Base-by-base conservation (phyloP, 2,329 filamentous ascomycete genomes). In the Ophiosphaerella herpotricha region DNA sequence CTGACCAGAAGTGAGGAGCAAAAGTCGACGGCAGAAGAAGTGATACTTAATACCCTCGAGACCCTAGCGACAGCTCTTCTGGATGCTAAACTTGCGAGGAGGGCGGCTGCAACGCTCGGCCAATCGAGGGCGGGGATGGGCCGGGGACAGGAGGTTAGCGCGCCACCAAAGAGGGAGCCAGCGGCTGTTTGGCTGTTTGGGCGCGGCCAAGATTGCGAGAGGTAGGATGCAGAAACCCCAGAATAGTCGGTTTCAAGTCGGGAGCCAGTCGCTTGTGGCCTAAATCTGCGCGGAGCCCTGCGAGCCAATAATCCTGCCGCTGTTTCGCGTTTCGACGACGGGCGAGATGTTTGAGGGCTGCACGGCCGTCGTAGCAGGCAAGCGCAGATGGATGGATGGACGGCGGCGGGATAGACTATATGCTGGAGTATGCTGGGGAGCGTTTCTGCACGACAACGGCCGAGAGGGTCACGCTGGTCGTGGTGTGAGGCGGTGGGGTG, bases 211-310 rank as follows among this genome's bases (percentile, higher is more conserved):
- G 57, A 60, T 58, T 59, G 66, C 58, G 59, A 57, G 61, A 60
- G 57, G 55, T 52, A 55, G 50, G 53, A 39, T 52, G 58, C 63
- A 63, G 63, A 60, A 53, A 41, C 57, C 56, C 64, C 63, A 55
- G 57, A 67, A 63, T 58, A 67, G 63, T 65, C 66, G 66, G 70
- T 73, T 73, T 73, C 70, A 73, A 66, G 55, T 66, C 50, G 43
- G 46, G 53, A 46, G 62, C 63, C 61, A 63, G 58, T 62, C 60
- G 61, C 66, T 65, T 69, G 57, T 48, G 47, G 54, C 57, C 60
- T 63, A 61, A 60, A 59, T 59, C 54, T 53, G 66, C 58, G 56
- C 45, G 53, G 55, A 58, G 52, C 48, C 48, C 62, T 67, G 63
- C 60, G 56, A 66, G 63, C 68, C 70, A 72, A 73, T 71, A 48